A percentile compares a stretch with the other conserved stretches of the same genome.
Conservation (phyloP, 805 yeast species). For the Ogataea philodendri region DNA sequence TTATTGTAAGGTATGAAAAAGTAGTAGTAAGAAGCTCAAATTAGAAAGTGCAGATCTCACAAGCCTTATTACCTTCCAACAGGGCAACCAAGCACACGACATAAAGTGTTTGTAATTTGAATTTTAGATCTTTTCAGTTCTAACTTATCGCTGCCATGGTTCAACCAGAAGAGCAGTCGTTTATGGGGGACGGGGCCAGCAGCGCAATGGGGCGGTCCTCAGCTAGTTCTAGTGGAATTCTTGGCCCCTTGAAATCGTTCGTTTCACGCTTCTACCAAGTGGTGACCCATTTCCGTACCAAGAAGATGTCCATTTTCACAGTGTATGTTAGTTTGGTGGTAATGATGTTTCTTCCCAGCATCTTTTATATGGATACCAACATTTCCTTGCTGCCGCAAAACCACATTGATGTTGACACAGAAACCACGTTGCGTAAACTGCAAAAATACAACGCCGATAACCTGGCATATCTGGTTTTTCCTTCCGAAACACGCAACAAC, state of each 20-base stretch:
- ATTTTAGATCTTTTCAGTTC: neutral
- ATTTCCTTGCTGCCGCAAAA: constrained; percentile 9
- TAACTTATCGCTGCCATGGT: constrained; percentile 4
- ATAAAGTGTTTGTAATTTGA: neutral
- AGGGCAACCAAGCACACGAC: constrained; percentile 6
- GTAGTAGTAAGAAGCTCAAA: too few species aligned
- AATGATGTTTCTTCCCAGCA: constrained; percentile 18
- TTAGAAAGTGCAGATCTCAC: too few species aligned
- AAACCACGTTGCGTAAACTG: constrained; percentile 11
- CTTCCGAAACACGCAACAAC: constrained; percentile 45
- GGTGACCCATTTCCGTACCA: too few species aligned
- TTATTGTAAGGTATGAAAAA: too few species aligned
- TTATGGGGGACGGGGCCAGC: too few species aligned
- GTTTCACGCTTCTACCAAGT: constrained; percentile 15
- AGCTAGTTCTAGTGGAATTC: too few species aligned
- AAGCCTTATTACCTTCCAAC: too few species aligned
- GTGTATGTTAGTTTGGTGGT: constrained; percentile 16
- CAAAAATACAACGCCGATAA: constrained; percentile 16
- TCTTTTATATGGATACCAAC: constrained; percentile 19
- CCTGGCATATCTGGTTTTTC: constrained; percentile 52
- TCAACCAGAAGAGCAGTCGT: constrained; percentile 4
- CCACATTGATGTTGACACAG: constrained; percentile 18
- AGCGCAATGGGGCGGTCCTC: too few species aligned
- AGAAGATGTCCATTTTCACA: constrained; percentile 16
- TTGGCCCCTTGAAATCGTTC: constrained; percentile 7